A percentile compares a stretch with the other conserved stretches of the same genome.
Evolutionary conservation across 208 protist species (phyloP).

Genomic region (Naegleria gruberi): DNA sequence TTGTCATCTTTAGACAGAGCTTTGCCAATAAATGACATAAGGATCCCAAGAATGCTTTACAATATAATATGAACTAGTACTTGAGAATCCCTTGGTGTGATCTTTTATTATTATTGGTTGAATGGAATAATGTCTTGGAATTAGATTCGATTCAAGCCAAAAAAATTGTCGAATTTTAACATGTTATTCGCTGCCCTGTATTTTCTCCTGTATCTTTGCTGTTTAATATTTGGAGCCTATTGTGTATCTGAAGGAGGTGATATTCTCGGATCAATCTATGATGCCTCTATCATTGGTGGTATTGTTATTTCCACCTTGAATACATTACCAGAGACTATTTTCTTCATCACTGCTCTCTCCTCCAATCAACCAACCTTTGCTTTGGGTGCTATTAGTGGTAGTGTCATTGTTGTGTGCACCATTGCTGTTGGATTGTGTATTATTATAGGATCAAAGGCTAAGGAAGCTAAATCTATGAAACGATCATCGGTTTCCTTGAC

Average conservation of each 20-base stretch:
- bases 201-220: slow-evolving; percentile 32
- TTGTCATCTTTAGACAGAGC: too few species aligned
- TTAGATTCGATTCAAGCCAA: too few species aligned
- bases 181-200: too few species aligned
- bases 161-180: too few species aligned
- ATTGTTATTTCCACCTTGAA: slow-evolving; percentile 50
- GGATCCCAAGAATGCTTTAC: too few species aligned
- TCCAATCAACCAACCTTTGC: slow-evolving; percentile 43
- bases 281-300: slow-evolving; percentile 47
- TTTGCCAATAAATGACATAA: too few species aligned
- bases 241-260: slow-evolving; percentile 50
- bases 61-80: too few species aligned
- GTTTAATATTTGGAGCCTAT: slow-evolving; percentile 39
- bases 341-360: slow-evolving; percentile 46
- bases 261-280: slow-evolving; percentile 50
- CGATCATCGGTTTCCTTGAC: too few species aligned
- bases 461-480: too few species aligned
- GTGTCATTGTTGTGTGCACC: slow-evolving; percentile 43
- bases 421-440: slow-evolving; percentile 45
- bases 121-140: too few species aligned
- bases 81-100: too few species aligned
- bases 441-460: slow-evolving; percentile 34
- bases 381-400: slow-evolving; percentile 35
- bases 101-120: too few species aligned
- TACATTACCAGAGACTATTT: slow-evolving; percentile 51